Conservation (phyloP, 2,329 filamentous ascomycete species). For the Mycogone perniciosa region DNA sequence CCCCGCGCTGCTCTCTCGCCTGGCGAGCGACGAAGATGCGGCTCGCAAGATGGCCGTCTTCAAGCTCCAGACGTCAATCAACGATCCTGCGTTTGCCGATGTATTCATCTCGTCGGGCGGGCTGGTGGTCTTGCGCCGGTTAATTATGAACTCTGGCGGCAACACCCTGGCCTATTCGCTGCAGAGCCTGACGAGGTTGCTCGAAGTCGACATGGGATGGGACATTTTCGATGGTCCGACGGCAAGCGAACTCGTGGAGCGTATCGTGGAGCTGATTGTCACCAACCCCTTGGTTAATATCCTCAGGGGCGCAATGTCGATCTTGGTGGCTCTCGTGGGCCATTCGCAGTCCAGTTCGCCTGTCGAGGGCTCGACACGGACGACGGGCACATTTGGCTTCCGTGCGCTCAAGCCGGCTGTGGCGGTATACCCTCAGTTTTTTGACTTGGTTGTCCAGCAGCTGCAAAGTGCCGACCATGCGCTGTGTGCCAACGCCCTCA, state of each 20-base stretch:
- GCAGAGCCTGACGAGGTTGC: constrained; percentile 75
- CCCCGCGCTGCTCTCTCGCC: constrained; percentile 56
- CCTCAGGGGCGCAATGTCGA: constrained; percentile 91
- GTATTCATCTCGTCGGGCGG: constrained; percentile 90
- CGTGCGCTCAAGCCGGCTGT: constrained; percentile 87
- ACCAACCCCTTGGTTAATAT: constrained; percentile 96
- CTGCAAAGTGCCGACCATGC: constrained; percentile 92
- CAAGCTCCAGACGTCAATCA: constrained; percentile 92
- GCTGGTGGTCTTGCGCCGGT: constrained; percentile 68
- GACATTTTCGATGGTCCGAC: constrained; percentile 66
- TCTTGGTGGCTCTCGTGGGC: constrained; percentile 86
- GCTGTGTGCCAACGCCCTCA: constrained; percentile 88
- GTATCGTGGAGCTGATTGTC: constrained; percentile 87
- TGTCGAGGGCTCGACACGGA: constrained; percentile 24
- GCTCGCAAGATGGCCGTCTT: constrained; percentile 98
- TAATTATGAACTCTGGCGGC: constrained; percentile 78
- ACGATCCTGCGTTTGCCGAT: constrained; percentile 93
- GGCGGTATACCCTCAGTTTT: constrained; percentile 84
- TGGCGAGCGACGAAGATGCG: constrained; percentile 72
- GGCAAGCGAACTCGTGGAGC: constrained; percentile 61
- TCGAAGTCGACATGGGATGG: constrained; percentile 98
- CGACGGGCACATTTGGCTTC: constrained; percentile 71
- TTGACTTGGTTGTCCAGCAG: constrained; percentile 87
- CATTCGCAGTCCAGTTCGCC: constrained; percentile 60
- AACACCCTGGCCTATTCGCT: constrained; percentile 95